Evolutionary conservation across 1,284 basidiomycete species (phyloP), one percentile per base, ranked within the genome.

Genomic region (Tilletia caries): DNA sequence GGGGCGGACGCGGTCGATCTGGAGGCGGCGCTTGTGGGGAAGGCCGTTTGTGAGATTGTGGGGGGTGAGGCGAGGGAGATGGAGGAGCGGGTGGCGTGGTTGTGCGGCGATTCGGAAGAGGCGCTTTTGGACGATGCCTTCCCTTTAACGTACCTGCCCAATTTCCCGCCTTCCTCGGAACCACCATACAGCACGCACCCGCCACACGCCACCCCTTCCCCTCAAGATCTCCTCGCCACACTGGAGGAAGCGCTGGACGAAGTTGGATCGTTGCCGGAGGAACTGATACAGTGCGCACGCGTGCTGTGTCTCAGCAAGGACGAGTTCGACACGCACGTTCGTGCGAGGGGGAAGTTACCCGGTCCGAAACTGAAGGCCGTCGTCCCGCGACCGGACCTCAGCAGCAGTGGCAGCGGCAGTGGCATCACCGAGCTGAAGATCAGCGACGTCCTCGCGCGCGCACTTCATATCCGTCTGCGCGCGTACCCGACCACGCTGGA

Each of bases 1-100:
- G 92, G 92, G 1, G 89, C 89, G 37, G 95, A 98, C 76, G 86
- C 94, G 33, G 91, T 91, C 18, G 93, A 97, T 80, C 85, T 98
- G 32, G 87, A 88, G 23, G 92, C 92, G 10, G 90, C 92, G 83
- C 82, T 91, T n/a, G 85, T 93, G 2, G 87, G 95, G 4, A 84
- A 87, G 3, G 78, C 77, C 10, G 72, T 76, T 0, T 43, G 64
- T 27, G 65, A 70, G 43, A 32, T 70, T 29, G 41, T 41, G 15
- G 23, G 33, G 41, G 60, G 32, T 18, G 50, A 27, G 41, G 64
- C 1, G n/a, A 62, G 20, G 64, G 62, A 70, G 65, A 29, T 20
- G 72, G 23, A 58, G 65, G 29, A 70, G 71, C 15, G 68, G 69
- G 44, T 69, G 5, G n/a, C 10, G 34, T 46, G 64, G 64, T 29